Evolutionary conservation across 495 filamentous ascomycete species (phyloP), one percentile per base, ranked within the genome.

Genomic region (Cladorrhinum samala): DNA sequence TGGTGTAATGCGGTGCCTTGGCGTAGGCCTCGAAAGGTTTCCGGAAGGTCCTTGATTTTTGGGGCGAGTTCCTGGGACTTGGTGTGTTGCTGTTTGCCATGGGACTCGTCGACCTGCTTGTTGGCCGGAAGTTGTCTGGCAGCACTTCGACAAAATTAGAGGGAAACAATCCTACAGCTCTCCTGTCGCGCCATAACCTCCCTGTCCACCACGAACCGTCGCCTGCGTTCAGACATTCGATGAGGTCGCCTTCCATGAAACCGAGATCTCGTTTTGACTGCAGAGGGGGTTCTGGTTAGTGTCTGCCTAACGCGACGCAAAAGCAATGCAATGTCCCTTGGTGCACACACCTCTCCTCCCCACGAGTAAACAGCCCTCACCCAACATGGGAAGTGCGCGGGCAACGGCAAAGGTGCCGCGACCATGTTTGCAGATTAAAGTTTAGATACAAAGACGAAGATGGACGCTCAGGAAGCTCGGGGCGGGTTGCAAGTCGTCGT

Each of bases 161-260:
- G 2, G 93, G 93, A 62, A 98, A 98, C 18, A 93, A 70, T 42
- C 93, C 93, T 57, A 95, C 82, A 59, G 91, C 90, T 54, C 88
- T 80, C 65, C 84, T 83, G 67, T 97, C 93, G 52, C 94, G 81
- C 57, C 82, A 83, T 64, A 97, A 66, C 44, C 92, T 83, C 21
- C 93, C 93, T 72, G 88, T 95, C 93, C 93, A 98, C 94, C 93
- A 98, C 49, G 87, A 87, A 23, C 94, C 94, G 71, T 98, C 93
- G 48, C 93, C 93, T 2, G 93, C 93, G 68, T 97, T 98, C 17
- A 98, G 77, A 65, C 91, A 95, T 80, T 98, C 93, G 64, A 98
- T 98, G 54, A 97, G 72, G 71, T 98, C 93, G 41, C 94, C 93
- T 67, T 98, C 94, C 55, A 97, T 84, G 68, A 98, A 97, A 17